These are phyloP conservation scores for Escallonia herrerae DNA, from an alignment of 129 eudicot genomes.

Conservation along the genomic window DNA sequence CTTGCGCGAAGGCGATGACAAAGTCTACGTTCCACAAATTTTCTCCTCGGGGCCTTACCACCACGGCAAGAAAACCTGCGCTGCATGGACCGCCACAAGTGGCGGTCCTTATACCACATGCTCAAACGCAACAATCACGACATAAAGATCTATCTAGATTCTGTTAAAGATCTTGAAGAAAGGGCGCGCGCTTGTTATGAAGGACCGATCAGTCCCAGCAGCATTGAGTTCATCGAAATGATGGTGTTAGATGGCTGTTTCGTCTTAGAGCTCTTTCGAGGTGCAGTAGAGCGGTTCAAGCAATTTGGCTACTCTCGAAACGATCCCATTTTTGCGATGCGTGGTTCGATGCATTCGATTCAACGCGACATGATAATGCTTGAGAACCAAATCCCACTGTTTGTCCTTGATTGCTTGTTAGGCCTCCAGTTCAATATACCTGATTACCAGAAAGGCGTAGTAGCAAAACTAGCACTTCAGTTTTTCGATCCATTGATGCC, in stretches of 20 bases:
- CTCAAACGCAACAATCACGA: slow-evolving; percentile 53
- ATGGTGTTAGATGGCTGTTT: slow-evolving; percentile 89
- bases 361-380: slow-evolving; percentile 93
- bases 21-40: slow-evolving; percentile 66
- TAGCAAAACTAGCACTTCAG: slow-evolving; percentile 54
- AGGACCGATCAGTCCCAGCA: slow-evolving; percentile 50
- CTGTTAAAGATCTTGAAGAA: slow-evolving; percentile 55
- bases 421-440: slow-evolving; percentile 57
- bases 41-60: slow-evolving; percentile 91
- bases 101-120: slow-evolving; percentile 67
- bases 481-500: slow-evolving; percentile 90
- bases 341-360: slow-evolving; percentile 85
- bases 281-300: slow-evolving; percentile 55
- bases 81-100: slow-evolving; percentile 80
- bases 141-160: slow-evolving; percentile 46
- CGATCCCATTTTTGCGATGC: slow-evolving; percentile 82
- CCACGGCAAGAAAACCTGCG: slow-evolving; percentile 47
- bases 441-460: slow-evolving; percentile 39
- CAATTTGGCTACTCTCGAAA: slow-evolving; percentile 62
- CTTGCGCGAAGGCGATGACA: slow-evolving; percentile 64
- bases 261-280: slow-evolving; percentile 78
- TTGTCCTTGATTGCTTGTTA: slow-evolving; percentile 53
- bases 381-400: slow-evolving; percentile 82
- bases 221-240: slow-evolving; percentile 80
- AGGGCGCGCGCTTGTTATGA: slow-evolving; percentile 68